Base-by-base conservation (phyloP, 2,329 filamentous ascomycete genomes). In the Lachnellula arida region DNA sequence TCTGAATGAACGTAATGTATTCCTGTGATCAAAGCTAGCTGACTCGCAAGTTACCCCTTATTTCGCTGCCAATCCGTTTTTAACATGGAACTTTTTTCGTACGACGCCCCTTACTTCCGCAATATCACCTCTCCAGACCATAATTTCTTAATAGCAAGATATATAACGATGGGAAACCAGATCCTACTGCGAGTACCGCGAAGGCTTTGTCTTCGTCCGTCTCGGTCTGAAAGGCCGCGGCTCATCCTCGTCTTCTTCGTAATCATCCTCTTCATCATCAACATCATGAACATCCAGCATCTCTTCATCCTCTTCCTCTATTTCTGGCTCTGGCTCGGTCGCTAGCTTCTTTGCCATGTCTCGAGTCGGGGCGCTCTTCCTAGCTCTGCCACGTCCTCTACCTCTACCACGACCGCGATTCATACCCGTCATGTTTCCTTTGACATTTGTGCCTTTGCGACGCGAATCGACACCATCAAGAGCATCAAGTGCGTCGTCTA, bases 401-500 rank as follows among this genome's bases (percentile, higher is more conserved):
- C 42, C 35, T 19, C 49, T 28, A 28, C 28, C 51, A 37, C n/a
- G 51, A n/a, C 48, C 47, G 23, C 49, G 49, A 44, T 39, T 49
- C 2, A 59, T 59, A 23, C 56, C 55, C 12, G 42, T 56, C 22
- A 57, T 54, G 32, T 59, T 53, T 1, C 49, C 56, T 48, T 58
- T 53, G 42, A 12, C 9, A 7, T 57, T 54, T 0, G 23, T 51
- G 15, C 49, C 56, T n/a, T 59, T 59, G 4, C 53, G 48, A 5
- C 28, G 28, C 28, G 49, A 42, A 54, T 54, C 54, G 46, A 65
- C 44, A 4, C 60, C 61, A 46, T 68, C 61, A 5, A 67, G 46
- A 5, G 56, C 61, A 48, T 64, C 63, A 6, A 67, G 46, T 1
- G 59, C 63, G 15, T 63, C 60, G 39, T 63, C 58, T 2, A 52